Conservation (phyloP, 2,329 filamentous ascomycete genomes). For the Aspergillus flavus region DNA sequence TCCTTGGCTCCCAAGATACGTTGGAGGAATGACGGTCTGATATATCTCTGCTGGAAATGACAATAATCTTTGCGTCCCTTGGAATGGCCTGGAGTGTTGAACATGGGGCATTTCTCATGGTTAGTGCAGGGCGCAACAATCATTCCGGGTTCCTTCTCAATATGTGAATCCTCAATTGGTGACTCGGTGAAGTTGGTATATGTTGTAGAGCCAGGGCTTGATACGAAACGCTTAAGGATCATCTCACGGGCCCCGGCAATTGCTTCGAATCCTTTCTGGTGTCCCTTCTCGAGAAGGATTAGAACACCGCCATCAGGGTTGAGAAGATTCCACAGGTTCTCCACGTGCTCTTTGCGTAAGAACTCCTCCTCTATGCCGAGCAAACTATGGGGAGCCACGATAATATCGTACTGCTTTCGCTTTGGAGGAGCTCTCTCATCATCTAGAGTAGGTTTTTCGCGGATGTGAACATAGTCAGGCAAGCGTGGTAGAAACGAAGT, state of each 20-base stretch:
- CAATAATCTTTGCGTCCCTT: slow-evolving; percentile 85
- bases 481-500: slow-evolving; percentile 90
- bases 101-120: slow-evolving; percentile 88
- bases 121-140: slow-evolving; percentile 77
- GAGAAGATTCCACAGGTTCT: slow-evolving; percentile 87
- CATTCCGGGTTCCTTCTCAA: slow-evolving; percentile 62
- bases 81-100: slow-evolving; percentile 68
- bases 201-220: slow-evolving; percentile 56
- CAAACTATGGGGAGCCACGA: slow-evolving; percentile 84
- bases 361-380: slow-evolving; percentile 75
- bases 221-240: slow-evolving; percentile 73
- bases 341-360: slow-evolving; percentile 74
- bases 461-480: slow-evolving; percentile 77
- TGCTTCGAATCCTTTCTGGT: slow-evolving; percentile 88
- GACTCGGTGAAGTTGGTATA: slow-evolving; percentile 43
- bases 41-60: slow-evolving; percentile 86
- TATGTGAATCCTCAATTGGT: slow-evolving; percentile 23
- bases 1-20: slow-evolving; percentile 67
- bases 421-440: slow-evolving; percentile 56
- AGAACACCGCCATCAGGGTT: slow-evolving; percentile 84
- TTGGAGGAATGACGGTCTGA: slow-evolving; percentile 80
- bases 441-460: slow-evolving; percentile 61
- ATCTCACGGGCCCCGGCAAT: slow-evolving; percentile 81
- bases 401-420: slow-evolving; percentile 83
- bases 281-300: slow-evolving; percentile 85